A percentile compares a stretch with the other conserved stretches of the same genome.
These are phyloP conservation scores for Eutrema japonicum DNA, from an alignment of 345 rosid species.

Conservation along the genomic window DNA sequence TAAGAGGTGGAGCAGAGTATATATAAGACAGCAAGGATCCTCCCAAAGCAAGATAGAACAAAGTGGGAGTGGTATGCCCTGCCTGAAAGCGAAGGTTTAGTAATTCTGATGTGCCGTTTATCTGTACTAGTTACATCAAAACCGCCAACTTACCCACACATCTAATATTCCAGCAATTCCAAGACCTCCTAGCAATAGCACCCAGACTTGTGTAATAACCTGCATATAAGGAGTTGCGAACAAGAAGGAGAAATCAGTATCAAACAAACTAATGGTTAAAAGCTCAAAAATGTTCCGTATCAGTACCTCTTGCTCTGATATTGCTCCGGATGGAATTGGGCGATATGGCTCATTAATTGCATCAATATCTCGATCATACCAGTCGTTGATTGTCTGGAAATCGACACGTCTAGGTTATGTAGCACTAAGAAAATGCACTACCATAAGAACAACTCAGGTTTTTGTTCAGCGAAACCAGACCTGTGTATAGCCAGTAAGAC, in stretches of 20 bases:
- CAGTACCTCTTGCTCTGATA: slow-evolving; percentile 81
- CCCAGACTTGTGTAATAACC: slow-evolving; percentile 93
- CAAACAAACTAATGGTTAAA: not conserved
- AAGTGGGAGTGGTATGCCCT: slow-evolving; percentile 74
- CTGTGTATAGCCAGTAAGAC: slow-evolving; percentile 97
- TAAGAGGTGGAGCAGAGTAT: slow-evolving; percentile 98
- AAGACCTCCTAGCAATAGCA: slow-evolving; percentile 83
- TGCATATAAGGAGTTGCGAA: slow-evolving; percentile 43
- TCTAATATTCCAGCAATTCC: slow-evolving; percentile 83
- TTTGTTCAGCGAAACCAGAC: slow-evolving; percentile 44
- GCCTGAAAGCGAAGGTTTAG: slow-evolving; percentile 57
- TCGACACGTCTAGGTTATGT: slow-evolving; percentile 23
- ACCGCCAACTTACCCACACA: slow-evolving; percentile 74
- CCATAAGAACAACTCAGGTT: not conserved
- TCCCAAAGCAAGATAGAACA: slow-evolving; percentile 92
- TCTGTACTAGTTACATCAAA: slow-evolving; percentile 4
- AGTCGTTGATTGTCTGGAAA: slow-evolving; percentile 85
- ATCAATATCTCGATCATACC: slow-evolving; percentile 96
- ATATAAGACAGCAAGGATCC: slow-evolving; percentile 95
- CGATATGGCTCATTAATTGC: slow-evolving; percentile 99
- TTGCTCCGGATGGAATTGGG: slow-evolving; percentile 94
- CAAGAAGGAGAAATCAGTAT: slow-evolving; percentile 10
- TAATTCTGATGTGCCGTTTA: not conserved
- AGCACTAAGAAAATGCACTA: slow-evolving; percentile 32
- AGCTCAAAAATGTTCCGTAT: not conserved